phyloP scores from a whole-genome alignment of 495 filamentous ascomycete species.

The Penicillium dipodomyicola region DNA sequence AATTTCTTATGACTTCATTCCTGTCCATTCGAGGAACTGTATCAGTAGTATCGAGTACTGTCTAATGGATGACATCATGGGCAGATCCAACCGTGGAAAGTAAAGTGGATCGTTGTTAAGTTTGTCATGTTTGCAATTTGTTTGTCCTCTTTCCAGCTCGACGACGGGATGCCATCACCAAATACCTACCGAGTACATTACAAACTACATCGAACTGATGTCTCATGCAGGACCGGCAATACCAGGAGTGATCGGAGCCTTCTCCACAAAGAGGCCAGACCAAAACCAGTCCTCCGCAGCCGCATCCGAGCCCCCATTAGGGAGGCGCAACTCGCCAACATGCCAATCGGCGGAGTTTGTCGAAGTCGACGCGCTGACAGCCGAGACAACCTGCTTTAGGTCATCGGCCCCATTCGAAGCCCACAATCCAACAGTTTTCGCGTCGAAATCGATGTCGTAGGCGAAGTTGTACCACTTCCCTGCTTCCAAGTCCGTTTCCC shows the following conservation, averaged over 20 bases:
- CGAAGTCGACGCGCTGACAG: slow-evolving; percentile 55
- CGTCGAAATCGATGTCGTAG: slow-evolving; percentile 60
- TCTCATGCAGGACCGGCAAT: slow-evolving; percentile 45
- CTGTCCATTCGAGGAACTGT: neutral
- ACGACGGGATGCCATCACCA: too few species aligned
- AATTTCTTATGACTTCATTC: neutral
- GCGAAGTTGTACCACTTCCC: slow-evolving; percentile 73
- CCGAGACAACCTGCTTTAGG: slow-evolving; percentile 55
- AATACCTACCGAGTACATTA: too few species aligned
- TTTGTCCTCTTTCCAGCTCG: too few species aligned
- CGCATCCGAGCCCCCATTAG: slow-evolving; percentile 51
- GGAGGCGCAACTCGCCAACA: slow-evolving; percentile 66
- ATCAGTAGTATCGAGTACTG: neutral
- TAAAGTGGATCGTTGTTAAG: neutral
- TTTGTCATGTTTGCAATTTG: neutral
- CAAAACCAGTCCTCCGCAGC: slow-evolving; percentile 67
- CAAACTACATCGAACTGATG: neutral
- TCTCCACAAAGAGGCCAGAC: slow-evolving; percentile 70
- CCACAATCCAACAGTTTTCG: slow-evolving; percentile 63
- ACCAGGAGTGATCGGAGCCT: slow-evolving; percentile 56
- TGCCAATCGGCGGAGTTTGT: slow-evolving; percentile 76
- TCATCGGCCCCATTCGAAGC: slow-evolving; percentile 59
- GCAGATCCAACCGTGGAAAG: neutral
- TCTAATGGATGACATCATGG: neutral
- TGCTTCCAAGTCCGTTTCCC: slow-evolving; percentile 50